Percentiles rank a stretch among this genome's conserved stretches.
phyloP scores from a whole-genome alignment of 192 early-diverging fungal genomes.

The Phlyctochytrium planicorne region DNA sequence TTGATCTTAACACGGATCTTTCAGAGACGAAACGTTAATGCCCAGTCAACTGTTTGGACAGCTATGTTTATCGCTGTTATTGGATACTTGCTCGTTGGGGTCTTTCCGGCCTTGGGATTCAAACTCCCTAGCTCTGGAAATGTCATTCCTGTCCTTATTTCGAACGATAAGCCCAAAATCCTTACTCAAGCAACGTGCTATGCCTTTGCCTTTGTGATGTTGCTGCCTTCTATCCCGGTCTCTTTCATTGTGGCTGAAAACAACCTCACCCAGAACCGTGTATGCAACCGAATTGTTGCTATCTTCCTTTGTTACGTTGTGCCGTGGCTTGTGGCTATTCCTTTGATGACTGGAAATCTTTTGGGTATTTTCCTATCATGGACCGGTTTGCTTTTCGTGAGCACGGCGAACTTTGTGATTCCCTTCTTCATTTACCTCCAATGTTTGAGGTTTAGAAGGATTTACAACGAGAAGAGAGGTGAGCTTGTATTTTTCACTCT shows the following conservation, averaged over 20 bases:
- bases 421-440: constrained; percentile 56
- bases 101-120: constrained; percentile 35
- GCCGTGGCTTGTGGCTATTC: constrained; percentile 48
- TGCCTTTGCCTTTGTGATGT: constrained; percentile 49
- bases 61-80: constrained; percentile 33
- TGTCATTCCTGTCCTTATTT: constrained; percentile 29
- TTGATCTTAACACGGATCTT: constrained; percentile 6
- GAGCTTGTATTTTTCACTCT: background rate
- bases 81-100: constrained; percentile 44
- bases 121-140: constrained; percentile 25
- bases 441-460: constrained; percentile 46
- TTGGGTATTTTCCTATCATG: constrained; percentile 46
- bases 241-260: constrained; percentile 45
- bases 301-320: constrained; percentile 39
- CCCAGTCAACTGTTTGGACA: constrained; percentile 49
- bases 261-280: constrained; percentile 49
- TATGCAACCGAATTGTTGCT: constrained; percentile 8
- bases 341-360: constrained; percentile 39
- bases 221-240: constrained; percentile 52
- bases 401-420: constrained; percentile 55
- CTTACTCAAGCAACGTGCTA: constrained; percentile 45
- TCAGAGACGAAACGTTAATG: constrained; percentile 48
- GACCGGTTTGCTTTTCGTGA: constrained; percentile 53
- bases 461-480: constrained; percentile 44
- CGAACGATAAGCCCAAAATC: constrained; percentile 11